Conservation (phyloP, 2,329 filamentous ascomycete species). For the Colletotrichum theobromicola region DNA sequence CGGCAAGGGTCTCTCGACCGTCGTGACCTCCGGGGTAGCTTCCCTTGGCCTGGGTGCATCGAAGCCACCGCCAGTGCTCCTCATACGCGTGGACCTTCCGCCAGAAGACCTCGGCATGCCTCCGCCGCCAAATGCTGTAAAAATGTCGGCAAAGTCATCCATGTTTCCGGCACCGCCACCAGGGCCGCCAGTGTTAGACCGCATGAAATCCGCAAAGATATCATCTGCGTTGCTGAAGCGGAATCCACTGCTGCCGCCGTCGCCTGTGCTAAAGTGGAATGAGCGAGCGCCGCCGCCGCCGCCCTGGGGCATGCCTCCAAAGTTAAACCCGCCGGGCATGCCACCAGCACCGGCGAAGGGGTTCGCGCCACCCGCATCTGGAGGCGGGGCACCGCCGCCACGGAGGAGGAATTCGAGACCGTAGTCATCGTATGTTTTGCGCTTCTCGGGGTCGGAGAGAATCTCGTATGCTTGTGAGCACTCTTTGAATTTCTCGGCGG, state of each 20-base stretch:
- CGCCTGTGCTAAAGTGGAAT: slow-evolving; percentile 68
- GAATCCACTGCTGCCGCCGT: slow-evolving; percentile 67
- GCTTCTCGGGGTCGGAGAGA: slow-evolving; percentile 94
- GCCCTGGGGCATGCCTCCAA: slow-evolving; percentile 41
- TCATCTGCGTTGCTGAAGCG: slow-evolving; percentile 82
- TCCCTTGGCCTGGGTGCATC: slow-evolving; percentile 37
- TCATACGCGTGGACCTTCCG: slow-evolving; percentile 47
- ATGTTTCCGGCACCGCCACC: slow-evolving; percentile 40
- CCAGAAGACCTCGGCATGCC: slow-evolving; percentile 36
- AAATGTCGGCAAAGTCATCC: slow-evolving; percentile 60
- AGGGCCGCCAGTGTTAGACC: slow-evolving; percentile 47
- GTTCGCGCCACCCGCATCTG: slow-evolving; percentile 62
- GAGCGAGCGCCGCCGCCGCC: slow-evolving; percentile 55
- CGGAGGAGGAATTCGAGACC: slow-evolving; percentile 91
- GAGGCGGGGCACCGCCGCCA: slow-evolving; percentile 73
- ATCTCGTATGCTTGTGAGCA: slow-evolving; percentile 98
- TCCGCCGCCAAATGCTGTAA: slow-evolving; percentile 53
- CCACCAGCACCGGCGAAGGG: slow-evolving; percentile 63
- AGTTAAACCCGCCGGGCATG: slow-evolving; percentile 61
- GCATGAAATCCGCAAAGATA: slow-evolving; percentile 86
- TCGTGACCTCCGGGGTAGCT: slow-evolving; percentile 84
- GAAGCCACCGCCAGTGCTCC: slow-evolving; percentile 39
- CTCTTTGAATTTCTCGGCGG: slow-evolving; percentile 96
- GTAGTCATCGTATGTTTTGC: slow-evolving; percentile 93
- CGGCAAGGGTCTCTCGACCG: slow-evolving; percentile 83